Evolutionary conservation across 2,329 filamentous ascomycete genomes (phyloP), one percentile per base, ranked within the genome.

Genomic region (Fusarium sp.): DNA sequence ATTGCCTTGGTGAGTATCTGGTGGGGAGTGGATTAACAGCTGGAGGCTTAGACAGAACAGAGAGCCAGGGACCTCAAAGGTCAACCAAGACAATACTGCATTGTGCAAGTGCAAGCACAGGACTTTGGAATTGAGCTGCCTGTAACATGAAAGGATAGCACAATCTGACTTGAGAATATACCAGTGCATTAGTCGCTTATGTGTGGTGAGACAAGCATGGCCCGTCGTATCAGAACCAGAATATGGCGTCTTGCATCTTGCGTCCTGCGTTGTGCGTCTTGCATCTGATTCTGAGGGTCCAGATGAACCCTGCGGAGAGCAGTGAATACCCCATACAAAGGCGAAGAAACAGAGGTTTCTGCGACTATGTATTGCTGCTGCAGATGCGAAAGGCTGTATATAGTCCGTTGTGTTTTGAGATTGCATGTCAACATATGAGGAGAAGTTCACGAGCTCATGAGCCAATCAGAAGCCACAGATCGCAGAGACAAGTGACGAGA

Each of bases 401-500:
- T 61, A 52, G 60, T 49, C 59, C 45, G 65, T 45, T 56, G 65
- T 22, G 35, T 65, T 40, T 64, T 45, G 35, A 67, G 41, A 68
- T 68, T 65, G 56, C 57, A 62, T 63, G 54, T 67, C 60, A 59
- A 71, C 61, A 69, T 59, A 64, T 62, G 71, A 68, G 71, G 68
- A 72, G 60, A 73, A 67, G 55, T 58, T 59, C 35, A 35, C 50
- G 51, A 44, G 27, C 45, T 63, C 50, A 74, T 75, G 75, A 67
- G 63, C 74, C 71, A 75, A 75, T 73, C 73, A 75, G 66, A 53
- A 50, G 61, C 48, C 49, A 53, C 50, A 20, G 47, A 56, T 30
- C 22, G 41, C 22, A 49, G 32, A 37, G 53, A 51, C 58, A 49
- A 68, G 57, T 68, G 58, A 54, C 23, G 51, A 71, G 67, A 64